Percentiles rank a stretch among this genome's conserved stretches.
Evolutionary conservation across 805 yeast genomes (phyloP).

Genomic region (Yamadazyma insecticola): DNA sequence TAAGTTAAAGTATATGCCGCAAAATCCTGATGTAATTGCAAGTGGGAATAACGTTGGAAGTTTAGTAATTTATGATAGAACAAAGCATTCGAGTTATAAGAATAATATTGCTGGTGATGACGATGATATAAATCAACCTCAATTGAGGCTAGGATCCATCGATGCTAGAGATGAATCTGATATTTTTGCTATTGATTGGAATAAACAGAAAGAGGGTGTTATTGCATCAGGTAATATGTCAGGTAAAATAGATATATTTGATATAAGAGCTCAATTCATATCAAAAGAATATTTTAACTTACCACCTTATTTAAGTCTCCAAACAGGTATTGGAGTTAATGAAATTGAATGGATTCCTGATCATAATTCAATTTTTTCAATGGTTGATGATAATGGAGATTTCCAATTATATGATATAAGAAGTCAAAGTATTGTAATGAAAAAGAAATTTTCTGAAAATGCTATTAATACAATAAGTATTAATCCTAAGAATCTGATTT

Average conservation of each 20-base stretch:
- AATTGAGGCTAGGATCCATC: constrained; percentile 42
- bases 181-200: constrained; percentile 76
- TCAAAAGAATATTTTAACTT: constrained; percentile 12
- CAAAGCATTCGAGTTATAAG: constrained; percentile 57
- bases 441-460: constrained; percentile 10
- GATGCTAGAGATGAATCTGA: constrained; percentile 37
- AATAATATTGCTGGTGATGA: constrained; percentile 18
- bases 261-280: constrained; percentile 43
- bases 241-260: constrained; percentile 66
- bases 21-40: constrained; percentile 79
- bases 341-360: constrained; percentile 65
- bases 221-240: constrained; percentile 59
- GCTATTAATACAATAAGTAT: constrained; percentile 58
- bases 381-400: constrained; percentile 62
- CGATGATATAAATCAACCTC: constrained; percentile 40
- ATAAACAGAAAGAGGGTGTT: constrained; percentile 53
- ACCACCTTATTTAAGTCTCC: neutral
- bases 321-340: constrained; percentile 48
- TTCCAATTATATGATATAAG: constrained; percentile 55
- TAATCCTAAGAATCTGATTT: constrained; percentile 50
- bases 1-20: constrained; percentile 71
- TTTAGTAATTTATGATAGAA: constrained; percentile 69
- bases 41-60: constrained; percentile 65
- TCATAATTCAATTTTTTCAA: constrained; percentile 57
- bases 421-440: constrained; percentile 4